Conservation (phyloP, 2,329 filamentous ascomycete species). For the Ramularia collo-cygni region DNA sequence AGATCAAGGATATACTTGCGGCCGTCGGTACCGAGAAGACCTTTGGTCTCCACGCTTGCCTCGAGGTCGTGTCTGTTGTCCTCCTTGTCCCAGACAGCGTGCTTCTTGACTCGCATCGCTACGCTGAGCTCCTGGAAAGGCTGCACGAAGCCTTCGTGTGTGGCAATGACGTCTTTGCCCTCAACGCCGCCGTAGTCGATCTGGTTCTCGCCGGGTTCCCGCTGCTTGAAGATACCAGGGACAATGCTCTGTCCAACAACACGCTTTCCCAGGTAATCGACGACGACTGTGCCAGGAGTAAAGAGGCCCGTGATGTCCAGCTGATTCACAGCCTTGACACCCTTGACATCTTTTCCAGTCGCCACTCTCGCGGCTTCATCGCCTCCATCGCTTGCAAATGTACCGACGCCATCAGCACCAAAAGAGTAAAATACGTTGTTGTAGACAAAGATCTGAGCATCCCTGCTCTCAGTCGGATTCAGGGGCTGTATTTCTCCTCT, state of each 20-base stretch:
- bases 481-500: constrained; percentile 86
- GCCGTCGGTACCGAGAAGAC: constrained; percentile 90
- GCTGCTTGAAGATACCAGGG: constrained; percentile 97
- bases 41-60: constrained; percentile 95
- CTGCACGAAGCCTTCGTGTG: constrained; percentile 75
- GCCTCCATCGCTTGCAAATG: constrained; percentile 91
- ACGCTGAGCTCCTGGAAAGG: constrained; percentile 88
- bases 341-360: constrained; percentile 91
- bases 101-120: constrained; percentile 83
- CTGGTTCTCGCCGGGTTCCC: constrained; percentile 94
- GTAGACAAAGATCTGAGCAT: constrained; percentile 98
- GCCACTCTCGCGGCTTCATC: constrained; percentile 94
- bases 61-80: constrained; percentile 83
- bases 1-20: constrained; percentile 96
- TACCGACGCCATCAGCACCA: constrained; percentile 92
- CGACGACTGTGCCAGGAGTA: constrained; percentile 90
- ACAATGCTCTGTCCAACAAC: constrained; percentile 98
- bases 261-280: constrained; percentile 95
- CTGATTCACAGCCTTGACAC: constrained; percentile 92
- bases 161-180: constrained; percentile 89
- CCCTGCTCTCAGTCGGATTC: constrained; percentile 85
- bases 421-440: constrained; percentile 99
- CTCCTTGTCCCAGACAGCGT: constrained; percentile 97
- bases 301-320: constrained; percentile 91
- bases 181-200: constrained; percentile 98